Evolutionary conservation across 441 rosid genomes (phyloP).

Genomic region (Biscutella laevigata): DNA sequence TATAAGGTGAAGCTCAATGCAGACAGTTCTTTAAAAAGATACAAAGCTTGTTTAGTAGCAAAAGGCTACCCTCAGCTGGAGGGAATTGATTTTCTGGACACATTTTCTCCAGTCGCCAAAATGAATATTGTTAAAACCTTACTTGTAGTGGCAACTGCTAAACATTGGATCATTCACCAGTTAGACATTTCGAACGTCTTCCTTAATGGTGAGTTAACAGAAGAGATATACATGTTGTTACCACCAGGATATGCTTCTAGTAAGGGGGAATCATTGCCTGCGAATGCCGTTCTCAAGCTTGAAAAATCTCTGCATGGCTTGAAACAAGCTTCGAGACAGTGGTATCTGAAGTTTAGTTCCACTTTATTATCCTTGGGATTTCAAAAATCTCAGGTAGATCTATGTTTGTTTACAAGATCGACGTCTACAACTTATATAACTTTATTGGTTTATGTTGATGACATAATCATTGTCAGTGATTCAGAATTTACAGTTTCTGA

Average conservation of each 20-base stretch:
- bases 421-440: no score
- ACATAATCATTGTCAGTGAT: not conserved
- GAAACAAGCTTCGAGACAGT: not conserved
- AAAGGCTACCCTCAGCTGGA: no score
- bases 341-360: not conserved
- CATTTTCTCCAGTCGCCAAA: not conserved
- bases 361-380: not conserved
- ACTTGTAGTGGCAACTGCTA: not conserved
- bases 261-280: not conserved
- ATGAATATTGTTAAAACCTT: not conserved
- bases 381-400: not conserved
- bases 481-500: not conserved
- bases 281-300: fast-evolving
- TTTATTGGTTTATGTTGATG: not conserved
- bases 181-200: not conserved
- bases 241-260: not conserved
- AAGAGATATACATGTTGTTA: not conserved
- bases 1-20: no score
- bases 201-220: not conserved
- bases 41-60: no score
- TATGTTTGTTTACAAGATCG: not conserved
- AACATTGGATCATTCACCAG: not conserved
- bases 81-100: no score
- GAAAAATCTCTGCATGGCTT: not conserved
- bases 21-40: no score